phyloP scores from a whole-genome alignment of 129 eudicot species.

The sunflower (Helianthus annuus) region DNA sequence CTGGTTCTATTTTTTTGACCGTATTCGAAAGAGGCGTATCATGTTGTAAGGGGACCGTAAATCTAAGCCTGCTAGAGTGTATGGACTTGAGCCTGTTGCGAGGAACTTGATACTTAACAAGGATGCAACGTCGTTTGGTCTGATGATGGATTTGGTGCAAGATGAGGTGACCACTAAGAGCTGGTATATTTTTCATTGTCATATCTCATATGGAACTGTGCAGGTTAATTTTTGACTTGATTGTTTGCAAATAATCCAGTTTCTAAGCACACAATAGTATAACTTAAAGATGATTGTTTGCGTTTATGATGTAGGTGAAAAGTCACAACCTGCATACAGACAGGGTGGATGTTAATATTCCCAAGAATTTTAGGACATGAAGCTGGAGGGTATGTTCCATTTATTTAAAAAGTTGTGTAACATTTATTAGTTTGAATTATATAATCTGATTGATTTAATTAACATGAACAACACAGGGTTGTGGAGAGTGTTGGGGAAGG shows the following conservation, averaged over 20 bases:
- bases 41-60: not conserved
- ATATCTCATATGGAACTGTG: no score
- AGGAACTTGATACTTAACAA: conserved; percentile 18
- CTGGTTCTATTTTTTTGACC: no score
- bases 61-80: not conserved
- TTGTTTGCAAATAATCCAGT: not conserved
- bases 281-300: not conserved
- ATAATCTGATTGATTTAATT: no score
- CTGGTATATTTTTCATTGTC: not conserved
- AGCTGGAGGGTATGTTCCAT: no score
- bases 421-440: no score
- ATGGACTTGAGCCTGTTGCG: conserved; percentile 6
- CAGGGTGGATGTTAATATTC: conserved; percentile 82
- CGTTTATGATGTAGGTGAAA: conserved; percentile 59
- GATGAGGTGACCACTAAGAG: conserved; percentile 3
- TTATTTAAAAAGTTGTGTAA: no score
- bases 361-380: no score
- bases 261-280: not conserved
- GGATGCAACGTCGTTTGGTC: conserved; percentile 7
- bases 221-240: no score
- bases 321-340: conserved; percentile 64
- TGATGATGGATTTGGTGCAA: conserved; percentile 16
- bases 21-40: no score
- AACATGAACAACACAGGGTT: no score
- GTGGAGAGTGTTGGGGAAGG: no score